Base-by-base conservation (phyloP, 306 rosid genomes). In the Castanopsis chinensis region DNA sequence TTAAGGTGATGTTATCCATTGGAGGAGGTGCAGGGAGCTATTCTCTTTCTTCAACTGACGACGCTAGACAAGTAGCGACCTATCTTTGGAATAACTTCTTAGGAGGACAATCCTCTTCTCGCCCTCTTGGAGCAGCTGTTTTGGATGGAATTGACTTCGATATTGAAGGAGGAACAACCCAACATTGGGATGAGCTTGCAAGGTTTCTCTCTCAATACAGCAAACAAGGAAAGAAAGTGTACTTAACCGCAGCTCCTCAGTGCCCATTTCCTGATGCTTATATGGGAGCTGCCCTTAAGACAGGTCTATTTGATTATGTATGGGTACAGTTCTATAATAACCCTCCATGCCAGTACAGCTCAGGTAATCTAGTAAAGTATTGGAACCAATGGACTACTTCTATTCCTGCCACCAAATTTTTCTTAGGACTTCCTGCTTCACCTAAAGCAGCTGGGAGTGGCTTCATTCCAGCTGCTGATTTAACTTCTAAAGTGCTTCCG, bases 301-400 rank as follows among this genome's bases (percentile, higher is more conserved):
- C 92, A 0, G 86, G 92, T 11, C 86, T 90, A 25, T 92, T 90
- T 61, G 94, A 92, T 88, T 83, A 51, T 28, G 87, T 89, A 57
- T 89, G 91, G 92, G 86, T 88, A 35, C 91, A 91, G 52, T 91
- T 91, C 77, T 91, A 89, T 85, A 89, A 88, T 64, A 91, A 88
- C 69, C 76, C 90, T 1, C 85, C 82, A 0, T 91, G 89, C 79
- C 87, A 90, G 25, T 88, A 88, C 85, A 60, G 84, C 5, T 75
- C 88, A 1, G 87, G 87, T n/a, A 84, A 79, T 67, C 91, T 91
- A 33, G 79, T 78, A 49, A 78, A 54, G 51, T 85, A 90, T 55
- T 91, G 90, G 93, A 81, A 76, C 43, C 88, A 79, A 71, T 89
- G 96, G 96, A 80, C 33, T 60, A 75, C 88, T 1, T 82, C 73